Evolutionary conservation across 2,329 filamentous ascomycete genomes (phyloP).

Genomic region (Nemania bipapillata): DNA sequence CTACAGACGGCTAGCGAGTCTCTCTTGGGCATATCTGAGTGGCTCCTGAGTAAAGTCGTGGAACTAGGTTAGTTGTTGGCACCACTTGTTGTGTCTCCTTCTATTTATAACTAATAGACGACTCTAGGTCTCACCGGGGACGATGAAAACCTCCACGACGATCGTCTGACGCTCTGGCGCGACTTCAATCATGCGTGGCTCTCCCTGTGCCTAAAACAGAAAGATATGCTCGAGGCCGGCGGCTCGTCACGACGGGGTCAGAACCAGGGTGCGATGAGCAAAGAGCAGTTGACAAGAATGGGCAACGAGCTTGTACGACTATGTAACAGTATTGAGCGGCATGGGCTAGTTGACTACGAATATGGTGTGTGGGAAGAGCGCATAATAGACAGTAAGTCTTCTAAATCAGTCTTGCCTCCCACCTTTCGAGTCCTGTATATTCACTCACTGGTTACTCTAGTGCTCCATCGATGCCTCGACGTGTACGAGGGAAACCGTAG

Average conservation of each 20-base stretch:
- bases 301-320: slow-evolving; percentile 82
- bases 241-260: slow-evolving; percentile 67
- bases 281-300: slow-evolving; percentile 78
- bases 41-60: slow-evolving; percentile 66
- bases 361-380: slow-evolving; percentile 96
- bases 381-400: slow-evolving; percentile 79
- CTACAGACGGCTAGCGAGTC: slow-evolving; percentile 64
- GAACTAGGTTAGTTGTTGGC: slow-evolving; percentile 63
- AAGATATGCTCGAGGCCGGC: slow-evolving; percentile 74
- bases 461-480: slow-evolving; percentile 56
- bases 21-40: slow-evolving; percentile 64
- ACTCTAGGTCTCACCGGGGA: slow-evolving; percentile 81
- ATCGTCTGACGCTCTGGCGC: slow-evolving; percentile 87
- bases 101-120: slow-evolving; percentile 42
- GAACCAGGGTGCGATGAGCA: slow-evolving; percentile 71
- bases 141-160: slow-evolving; percentile 77
- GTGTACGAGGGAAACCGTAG: slow-evolving; percentile 56
- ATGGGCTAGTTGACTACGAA: slow-evolving; percentile 96
- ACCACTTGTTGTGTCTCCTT: slow-evolving; percentile 17
- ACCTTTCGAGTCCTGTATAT: neutral
- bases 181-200: slow-evolving; percentile 96
- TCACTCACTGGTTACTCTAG: slow-evolving; percentile 37
- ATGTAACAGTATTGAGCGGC: slow-evolving; percentile 86
- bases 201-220: slow-evolving; percentile 82
- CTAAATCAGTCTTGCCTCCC: neutral